These are phyloP conservation scores for Saccharomycopsis sp. DNA, from an alignment of 805 yeast genomes.

Conservation along the genomic window DNA sequence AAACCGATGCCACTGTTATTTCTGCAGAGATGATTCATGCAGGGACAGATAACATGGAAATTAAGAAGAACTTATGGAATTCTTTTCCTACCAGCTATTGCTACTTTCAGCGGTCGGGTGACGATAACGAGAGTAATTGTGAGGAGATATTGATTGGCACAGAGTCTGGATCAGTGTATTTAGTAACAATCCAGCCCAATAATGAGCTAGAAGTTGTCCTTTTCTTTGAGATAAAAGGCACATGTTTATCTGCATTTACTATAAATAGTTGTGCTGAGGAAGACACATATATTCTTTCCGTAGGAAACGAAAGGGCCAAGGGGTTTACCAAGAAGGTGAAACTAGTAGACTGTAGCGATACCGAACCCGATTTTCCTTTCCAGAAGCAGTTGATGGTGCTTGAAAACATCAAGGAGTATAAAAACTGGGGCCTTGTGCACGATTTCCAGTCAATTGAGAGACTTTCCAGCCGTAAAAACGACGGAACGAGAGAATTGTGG, in stretches of 20 bases:
- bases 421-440: conserved; percentile 8
- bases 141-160: conserved; percentile 7
- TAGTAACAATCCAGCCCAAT: background rate
- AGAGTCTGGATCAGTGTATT: conserved; percentile 4
- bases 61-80: background rate
- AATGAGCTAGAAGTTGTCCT: background rate
- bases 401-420: conserved; percentile 5
- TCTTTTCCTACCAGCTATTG: conserved; percentile 7
- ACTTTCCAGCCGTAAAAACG: background rate
- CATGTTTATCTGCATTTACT: conserved; percentile 7
- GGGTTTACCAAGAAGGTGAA: conserved; percentile 7
- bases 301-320: conserved; percentile 6
- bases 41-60: background rate
- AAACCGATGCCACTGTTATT: background rate
- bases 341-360: background rate
- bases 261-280: background rate
- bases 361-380: background rate
- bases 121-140: background rate
- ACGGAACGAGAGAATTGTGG: conserved; percentile 14
- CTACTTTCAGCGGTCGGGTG: no score
- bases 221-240: background rate
- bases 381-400: background rate
- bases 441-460: conserved; percentile 4
- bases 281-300: conserved; percentile 2
- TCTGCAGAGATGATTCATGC: conserved; percentile 7